These are phyloP conservation scores for Alternaria brassicae DNA, from an alignment of 2,329 filamentous ascomycete species.

Conservation along the genomic window DNA sequence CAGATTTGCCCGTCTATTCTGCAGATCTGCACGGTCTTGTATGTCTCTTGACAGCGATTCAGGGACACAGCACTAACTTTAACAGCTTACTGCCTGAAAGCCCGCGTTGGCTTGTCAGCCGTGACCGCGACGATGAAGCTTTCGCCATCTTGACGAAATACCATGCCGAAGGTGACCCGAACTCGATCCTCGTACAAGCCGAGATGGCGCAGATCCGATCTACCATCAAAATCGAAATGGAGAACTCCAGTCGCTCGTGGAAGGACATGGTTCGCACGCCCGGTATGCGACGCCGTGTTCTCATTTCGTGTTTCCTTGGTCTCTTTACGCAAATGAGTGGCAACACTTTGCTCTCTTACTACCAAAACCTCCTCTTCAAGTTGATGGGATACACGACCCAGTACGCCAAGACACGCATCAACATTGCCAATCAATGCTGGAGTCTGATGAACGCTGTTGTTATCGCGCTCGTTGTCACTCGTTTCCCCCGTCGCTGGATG, in stretches of 20 bases:
- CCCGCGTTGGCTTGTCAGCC: constrained; percentile 61
- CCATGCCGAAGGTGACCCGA: constrained; percentile 54
- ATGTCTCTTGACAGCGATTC: background rate
- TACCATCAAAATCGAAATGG: constrained; percentile 63
- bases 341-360: constrained; percentile 51
- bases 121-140: constrained; percentile 57
- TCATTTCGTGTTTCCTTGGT: constrained; percentile 43
- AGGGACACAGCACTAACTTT: constrained; percentile 2
- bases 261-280: constrained; percentile 59
- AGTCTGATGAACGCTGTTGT: constrained; percentile 49
- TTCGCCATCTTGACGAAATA: constrained; percentile 49
- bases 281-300: constrained; percentile 50
- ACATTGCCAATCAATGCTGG: constrained; percentile 53
- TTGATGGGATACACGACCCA: constrained; percentile 51
- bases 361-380: constrained; percentile 46
- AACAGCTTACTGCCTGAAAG: constrained; percentile 48
- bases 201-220: constrained; percentile 68
- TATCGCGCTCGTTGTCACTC: constrained; percentile 51
- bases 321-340: constrained; percentile 52
- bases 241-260: constrained; percentile 63
- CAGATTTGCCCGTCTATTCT: constrained; percentile 59
- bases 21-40: constrained; percentile 50
- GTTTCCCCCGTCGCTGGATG: constrained; percentile 54
- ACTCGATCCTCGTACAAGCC: constrained; percentile 54
- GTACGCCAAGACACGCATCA: constrained; percentile 52